Percentiles rank a stretch among this genome's conserved stretches.
Conservation (phyloP, 2,329 filamentous ascomycete species). For the Talaromyces atroroseus region DNA sequence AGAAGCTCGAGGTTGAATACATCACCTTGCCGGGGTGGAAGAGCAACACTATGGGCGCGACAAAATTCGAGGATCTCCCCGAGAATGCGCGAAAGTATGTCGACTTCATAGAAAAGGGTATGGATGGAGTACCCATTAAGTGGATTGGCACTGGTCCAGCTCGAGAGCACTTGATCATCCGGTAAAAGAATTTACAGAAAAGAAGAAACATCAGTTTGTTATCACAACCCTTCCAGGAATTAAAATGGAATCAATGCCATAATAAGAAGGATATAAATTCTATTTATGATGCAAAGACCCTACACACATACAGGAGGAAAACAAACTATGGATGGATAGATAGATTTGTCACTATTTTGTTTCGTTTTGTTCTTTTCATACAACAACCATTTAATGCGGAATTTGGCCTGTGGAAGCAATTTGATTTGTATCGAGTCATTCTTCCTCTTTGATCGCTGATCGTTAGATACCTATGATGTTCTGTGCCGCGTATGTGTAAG, state of each 20-base stretch:
- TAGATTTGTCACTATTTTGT: neutral
- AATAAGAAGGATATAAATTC: neutral
- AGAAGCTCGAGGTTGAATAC: slow-evolving; percentile 53
- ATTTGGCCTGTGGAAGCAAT: slow-evolving; percentile 4
- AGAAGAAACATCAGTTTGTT: neutral
- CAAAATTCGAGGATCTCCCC: slow-evolving; percentile 53
- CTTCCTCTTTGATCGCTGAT: neutral
- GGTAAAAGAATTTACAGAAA: slow-evolving; percentile 19
- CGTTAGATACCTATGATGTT: neutral
- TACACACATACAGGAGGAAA: neutral
- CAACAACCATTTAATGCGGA: neutral
- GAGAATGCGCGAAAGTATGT: slow-evolving; percentile 55
- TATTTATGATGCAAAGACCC: neutral
- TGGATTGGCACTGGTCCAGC: slow-evolving; percentile 60
- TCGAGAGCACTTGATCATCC: slow-evolving; percentile 57
- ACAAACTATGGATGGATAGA: neutral
- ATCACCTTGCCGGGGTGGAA: slow-evolving; percentile 59
- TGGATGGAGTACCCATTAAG: slow-evolving; percentile 52
- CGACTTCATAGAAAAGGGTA: slow-evolving; percentile 55
- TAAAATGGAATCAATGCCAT: neutral
- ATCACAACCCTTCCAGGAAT: neutral
- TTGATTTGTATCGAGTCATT: neutral
- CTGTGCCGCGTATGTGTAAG: too few relatives aligned
- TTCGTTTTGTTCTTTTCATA: neutral
- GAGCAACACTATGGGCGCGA: slow-evolving; percentile 52